These are phyloP conservation scores for Rutstroemia sp. DNA, from an alignment of 2,329 filamentous ascomycete genomes.

Conservation along the genomic window DNA sequence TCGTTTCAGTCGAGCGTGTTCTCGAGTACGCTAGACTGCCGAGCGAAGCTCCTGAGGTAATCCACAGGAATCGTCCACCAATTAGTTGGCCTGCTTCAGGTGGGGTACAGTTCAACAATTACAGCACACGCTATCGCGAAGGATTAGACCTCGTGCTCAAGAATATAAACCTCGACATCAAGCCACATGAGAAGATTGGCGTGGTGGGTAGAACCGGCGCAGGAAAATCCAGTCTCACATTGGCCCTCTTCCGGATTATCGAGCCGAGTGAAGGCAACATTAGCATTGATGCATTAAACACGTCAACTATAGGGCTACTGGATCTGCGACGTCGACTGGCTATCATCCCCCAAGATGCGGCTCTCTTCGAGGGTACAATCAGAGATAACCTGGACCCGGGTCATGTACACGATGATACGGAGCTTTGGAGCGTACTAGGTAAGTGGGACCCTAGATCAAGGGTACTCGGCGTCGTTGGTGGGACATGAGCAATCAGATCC, in stretches of 20 bases:
- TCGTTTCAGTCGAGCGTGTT: conserved; percentile 95
- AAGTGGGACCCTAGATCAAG: conserved; percentile 34
- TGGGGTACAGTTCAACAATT: conserved; percentile 84
- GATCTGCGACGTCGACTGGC: conserved; percentile 84
- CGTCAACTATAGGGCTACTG: conserved; percentile 79
- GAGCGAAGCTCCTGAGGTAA: conserved; percentile 89
- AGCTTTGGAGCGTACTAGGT: conserved; percentile 93
- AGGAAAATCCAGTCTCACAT: conserved; percentile 88
- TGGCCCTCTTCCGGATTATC: conserved; percentile 92
- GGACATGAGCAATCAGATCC: conserved; percentile 22
- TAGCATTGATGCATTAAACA: conserved; percentile 83
- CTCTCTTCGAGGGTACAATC: conserved; percentile 87
- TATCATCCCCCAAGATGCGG: conserved; percentile 96
- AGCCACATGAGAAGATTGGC: conserved; percentile 95
- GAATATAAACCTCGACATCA: conserved; percentile 86
- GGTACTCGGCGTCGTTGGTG: conserved; percentile 17
- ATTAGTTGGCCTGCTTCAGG: conserved; percentile 89
- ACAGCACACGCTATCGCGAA: conserved; percentile 85
- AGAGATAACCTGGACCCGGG: conserved; percentile 94
- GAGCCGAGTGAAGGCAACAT: conserved; percentile 79
- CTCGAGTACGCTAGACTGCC: conserved; percentile 89
- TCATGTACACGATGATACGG: conserved; percentile 92
- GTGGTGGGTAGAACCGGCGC: conserved; percentile 94
- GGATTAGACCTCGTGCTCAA: conserved; percentile 89
- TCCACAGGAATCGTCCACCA: conserved; percentile 77